Base-by-base conservation (phyloP, 2,329 filamentous ascomycete genomes). In the Pseudogymnoascus sp. region DNA sequence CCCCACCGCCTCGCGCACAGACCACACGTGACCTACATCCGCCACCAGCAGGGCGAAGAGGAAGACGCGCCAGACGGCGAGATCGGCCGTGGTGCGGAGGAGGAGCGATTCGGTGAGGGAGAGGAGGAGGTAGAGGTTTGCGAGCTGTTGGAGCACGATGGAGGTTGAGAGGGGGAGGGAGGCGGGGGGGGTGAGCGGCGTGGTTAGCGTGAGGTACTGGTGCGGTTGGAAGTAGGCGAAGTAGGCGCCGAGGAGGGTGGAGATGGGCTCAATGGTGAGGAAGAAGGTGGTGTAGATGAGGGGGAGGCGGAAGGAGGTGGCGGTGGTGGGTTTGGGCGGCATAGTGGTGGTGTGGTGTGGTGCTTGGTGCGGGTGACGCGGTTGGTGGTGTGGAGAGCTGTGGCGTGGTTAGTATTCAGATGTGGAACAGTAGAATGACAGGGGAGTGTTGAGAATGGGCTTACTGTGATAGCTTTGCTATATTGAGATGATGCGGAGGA, bases 71-170 rank as follows among this genome's bases (percentile, higher is more conserved):
- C 89, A 93, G 62, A 93, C 88, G 25, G 79, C 78, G 35, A 87
- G 70, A 74, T 92, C 86, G 59, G 77, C 76, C 5, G 89, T 90
- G 13, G 82, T 79, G 42, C 90, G 85, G 66, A 93, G 79, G 10
- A 93, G 86, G 25, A 91, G 75, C 1, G 87, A 88, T 75, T 94
- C 89, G 75, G 88, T 90, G 69, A 93, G 74, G 61, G 87, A 84
- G 73, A 92, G 90, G 63, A 89, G 82, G 39, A 92, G 74, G 75
- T 92, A 93, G 65, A 92, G 78, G 74, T 91, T 92, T 45, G 87
- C 87, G 33, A 93, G 81, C 75, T 93, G 89, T 15, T 85, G 84
- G 68, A 92, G 78, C 40, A 85, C 84, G 63, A 92, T 83, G 8
- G 83, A 81, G 1, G 87, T 88, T 40, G 80, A 81, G 36, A 81